Evolutionary conservation across 192 early-diverging fungal species (phyloP), one percentile per base, ranked within the genome.

Genomic region (Gaertneriomyces sp.): DNA sequence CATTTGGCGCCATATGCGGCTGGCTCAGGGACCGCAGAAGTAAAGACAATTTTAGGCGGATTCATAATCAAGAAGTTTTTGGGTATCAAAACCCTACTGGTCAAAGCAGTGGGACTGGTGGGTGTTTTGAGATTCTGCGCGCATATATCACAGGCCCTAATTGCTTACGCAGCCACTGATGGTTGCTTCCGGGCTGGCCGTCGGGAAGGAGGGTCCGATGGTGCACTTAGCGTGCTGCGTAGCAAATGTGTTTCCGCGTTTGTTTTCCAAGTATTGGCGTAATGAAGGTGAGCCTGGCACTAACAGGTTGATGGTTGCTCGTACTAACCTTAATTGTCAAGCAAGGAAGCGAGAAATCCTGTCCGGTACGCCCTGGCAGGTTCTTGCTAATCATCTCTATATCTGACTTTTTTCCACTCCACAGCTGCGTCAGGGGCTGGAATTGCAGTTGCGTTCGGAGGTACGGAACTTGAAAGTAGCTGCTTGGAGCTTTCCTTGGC

Each of bases 131-230:
- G 47, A 12, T 40, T 7, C 38, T 63, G 17, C 43, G 9, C 33
- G 25, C 20, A 42, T 38, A n/a, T 51, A n/a, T 52, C 1, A 7
- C 33, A 25, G 9, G 38, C 39, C 25, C 17, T 45, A n/a, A 11
- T 17, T 61, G 41, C 55, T 51, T 42, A 33, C 10, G 14, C 53
- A 90, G 81, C 83, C 87, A 12, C 71, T 96, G 74, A 82, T 91
- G 0, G 91, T 94, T 0, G 93, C 94, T 1, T 91, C 92, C 7
- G 93, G 93, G 10, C 73, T 98, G 58, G 90, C 87, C 53, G 80
- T 98, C 14, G 96, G 96, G 44, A 98, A 98, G 73, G 94, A 98
- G 73, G 96, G 94, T 0, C 96, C 96, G 0, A 89, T 97, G 76
- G 88, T 98, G 5, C 94, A 96, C 71, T 85, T 97, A 5, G 89